phyloP scores from a whole-genome alignment of 1,284 basidiomycete genomes.

The Puccinia coronata region DNA sequence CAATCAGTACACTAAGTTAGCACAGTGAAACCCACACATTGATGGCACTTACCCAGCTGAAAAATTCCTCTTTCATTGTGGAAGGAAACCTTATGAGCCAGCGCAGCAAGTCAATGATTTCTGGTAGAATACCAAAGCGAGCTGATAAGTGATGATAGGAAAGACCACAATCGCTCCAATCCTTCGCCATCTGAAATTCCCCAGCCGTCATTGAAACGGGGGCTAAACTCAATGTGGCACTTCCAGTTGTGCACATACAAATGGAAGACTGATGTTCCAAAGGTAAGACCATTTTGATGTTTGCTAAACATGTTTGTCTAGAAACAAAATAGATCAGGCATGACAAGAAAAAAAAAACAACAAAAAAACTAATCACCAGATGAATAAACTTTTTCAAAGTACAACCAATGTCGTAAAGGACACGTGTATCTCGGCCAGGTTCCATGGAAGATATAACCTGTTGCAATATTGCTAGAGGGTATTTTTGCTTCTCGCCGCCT shows the following conservation, averaged over 20 bases:
- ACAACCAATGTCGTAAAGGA: not conserved
- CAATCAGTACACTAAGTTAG: not conserved
- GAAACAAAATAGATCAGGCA: not conserved
- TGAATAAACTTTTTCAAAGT: not conserved
- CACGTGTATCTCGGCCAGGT: not conserved
- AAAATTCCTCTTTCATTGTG: not conserved
- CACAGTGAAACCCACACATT: not conserved
- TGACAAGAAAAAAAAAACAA: not conserved
- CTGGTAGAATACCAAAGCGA: too few species aligned
- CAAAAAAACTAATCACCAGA: not conserved
- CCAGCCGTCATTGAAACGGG: too few species aligned
- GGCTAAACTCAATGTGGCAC: too few species aligned
- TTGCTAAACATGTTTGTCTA: not conserved
- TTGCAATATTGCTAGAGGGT: not conserved
- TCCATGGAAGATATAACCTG: not conserved
- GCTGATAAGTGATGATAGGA: too few species aligned
- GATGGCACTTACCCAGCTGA: not conserved
- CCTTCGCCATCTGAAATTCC: too few species aligned
- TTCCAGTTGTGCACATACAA: too few species aligned
- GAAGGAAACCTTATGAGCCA: not conserved
- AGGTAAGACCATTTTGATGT: not conserved
- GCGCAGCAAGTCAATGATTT: not conserved
- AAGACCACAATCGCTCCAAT: too few species aligned
- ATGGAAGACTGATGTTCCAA: too few species aligned
- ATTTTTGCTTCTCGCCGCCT: not conserved